Conservation (phyloP, 1,284 basidiomycete species). For the Gymnopus androsaceus region DNA sequence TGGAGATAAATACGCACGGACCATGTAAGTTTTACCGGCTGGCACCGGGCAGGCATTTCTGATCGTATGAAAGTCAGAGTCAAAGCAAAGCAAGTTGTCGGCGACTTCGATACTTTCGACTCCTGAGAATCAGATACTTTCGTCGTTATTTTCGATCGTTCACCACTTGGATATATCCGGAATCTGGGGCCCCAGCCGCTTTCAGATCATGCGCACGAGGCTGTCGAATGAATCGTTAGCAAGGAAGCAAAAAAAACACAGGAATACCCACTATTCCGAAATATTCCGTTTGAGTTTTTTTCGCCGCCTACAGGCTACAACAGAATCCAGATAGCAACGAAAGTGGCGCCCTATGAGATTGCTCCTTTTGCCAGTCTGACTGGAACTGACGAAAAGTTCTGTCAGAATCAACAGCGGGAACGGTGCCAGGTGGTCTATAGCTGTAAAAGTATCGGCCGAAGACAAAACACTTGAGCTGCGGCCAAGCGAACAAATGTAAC, state of each 20-base stretch:
- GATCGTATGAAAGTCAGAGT: background rate
- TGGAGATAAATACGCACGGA: too few relatives aligned
- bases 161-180: background rate
- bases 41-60: background rate
- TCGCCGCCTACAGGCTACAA: background rate
- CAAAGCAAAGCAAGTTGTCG: background rate
- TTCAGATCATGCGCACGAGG: background rate
- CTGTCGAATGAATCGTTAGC: background rate
- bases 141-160: background rate
- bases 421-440: too few relatives aligned
- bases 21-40: background rate
- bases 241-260: background rate
- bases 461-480: too few relatives aligned
- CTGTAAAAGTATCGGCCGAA: background rate
- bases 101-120: too few relatives aligned
- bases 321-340: too few relatives aligned
- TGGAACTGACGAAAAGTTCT: background rate
- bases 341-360: background rate
- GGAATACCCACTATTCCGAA: background rate
- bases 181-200: background rate
- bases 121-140: background rate
- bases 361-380: background rate
- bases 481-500: too few relatives aligned
- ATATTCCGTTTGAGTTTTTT: slow-evolving; percentile 2
- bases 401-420: background rate